Evolutionary conservation across 2,329 filamentous ascomycete species (phyloP).

Genomic region (Cladosporium halotolerans): DNA sequence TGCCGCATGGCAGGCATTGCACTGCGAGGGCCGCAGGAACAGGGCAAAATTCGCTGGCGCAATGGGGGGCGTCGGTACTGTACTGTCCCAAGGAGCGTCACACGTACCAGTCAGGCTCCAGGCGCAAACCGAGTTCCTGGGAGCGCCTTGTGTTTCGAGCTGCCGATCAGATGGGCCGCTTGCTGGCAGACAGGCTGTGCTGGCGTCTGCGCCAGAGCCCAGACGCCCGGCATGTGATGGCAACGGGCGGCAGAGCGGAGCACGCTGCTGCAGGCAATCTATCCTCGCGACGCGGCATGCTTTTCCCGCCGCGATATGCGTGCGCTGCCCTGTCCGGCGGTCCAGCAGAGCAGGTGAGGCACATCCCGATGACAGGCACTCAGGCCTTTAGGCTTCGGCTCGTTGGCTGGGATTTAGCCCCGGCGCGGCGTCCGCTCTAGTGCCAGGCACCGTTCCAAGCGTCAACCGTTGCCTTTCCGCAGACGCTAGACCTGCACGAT

Average conservation of each 20-base stretch:
- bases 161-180: constrained; percentile 3
- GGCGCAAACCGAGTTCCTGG: constrained; percentile 10
- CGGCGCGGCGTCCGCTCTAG: constrained; percentile 2
- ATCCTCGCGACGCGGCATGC: constrained; percentile 4
- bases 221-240: constrained; percentile 7
- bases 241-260: not conserved
- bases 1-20: not conserved
- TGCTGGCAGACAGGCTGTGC: not conserved
- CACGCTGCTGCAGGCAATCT: constrained; percentile 8
- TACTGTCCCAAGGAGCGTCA: constrained; percentile 4
- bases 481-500: constrained; percentile 3
- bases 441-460: constrained; percentile 6
- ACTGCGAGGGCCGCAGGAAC: not conserved
- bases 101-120: constrained; percentile 8
- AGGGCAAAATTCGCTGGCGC: too few species aligned
- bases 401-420: not conserved
- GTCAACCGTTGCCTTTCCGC: constrained; percentile 1
- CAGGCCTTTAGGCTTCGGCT: not conserved
- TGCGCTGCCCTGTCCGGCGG: too few species aligned
- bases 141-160: constrained; percentile 8
- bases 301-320: not conserved
- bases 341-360: not conserved
- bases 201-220: not conserved
- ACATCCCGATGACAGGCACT: not conserved
- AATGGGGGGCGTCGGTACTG: too few species aligned